A percentile compares a stretch with the other conserved stretches of the same genome.
Evolutionary conservation across 1,139 yeast genomes (phyloP).

Genomic region (Debaryomycetaceae sp.): DNA sequence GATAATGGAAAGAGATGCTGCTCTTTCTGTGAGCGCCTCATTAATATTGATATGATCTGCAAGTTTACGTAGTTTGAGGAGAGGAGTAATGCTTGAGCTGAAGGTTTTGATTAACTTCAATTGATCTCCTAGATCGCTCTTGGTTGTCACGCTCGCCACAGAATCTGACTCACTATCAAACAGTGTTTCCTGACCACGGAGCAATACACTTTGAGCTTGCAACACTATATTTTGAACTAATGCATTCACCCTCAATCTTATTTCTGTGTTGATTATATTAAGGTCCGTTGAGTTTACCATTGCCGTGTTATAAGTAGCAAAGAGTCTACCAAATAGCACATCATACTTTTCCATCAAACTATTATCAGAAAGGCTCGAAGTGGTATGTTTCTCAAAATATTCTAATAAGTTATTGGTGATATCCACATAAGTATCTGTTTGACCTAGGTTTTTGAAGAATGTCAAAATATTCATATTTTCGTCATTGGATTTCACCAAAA

Average conservation of each 20-base stretch:
- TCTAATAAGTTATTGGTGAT: conserved; percentile 23
- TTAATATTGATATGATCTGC: conserved; percentile 25
- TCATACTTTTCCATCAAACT: conserved; percentile 13
- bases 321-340: conserved; percentile 7
- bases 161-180: background rate
- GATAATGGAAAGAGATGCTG: conserved; percentile 7
- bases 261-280: conserved; percentile 17
- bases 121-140: conserved; percentile 14
- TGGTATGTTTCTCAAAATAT: conserved; percentile 20
- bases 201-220: conserved; percentile 15
- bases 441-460: conserved; percentile 23
- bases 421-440: conserved; percentile 22
- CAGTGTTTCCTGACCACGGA: background rate
- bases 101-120: conserved; percentile 13
- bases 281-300: conserved; percentile 2
- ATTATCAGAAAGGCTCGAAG: conserved; percentile 11
- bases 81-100: conserved; percentile 13
- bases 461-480: conserved; percentile 16
- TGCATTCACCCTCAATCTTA: conserved; percentile 23
- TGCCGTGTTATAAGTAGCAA: conserved; percentile 6
- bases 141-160: conserved; percentile 6
- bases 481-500: conserved; percentile 17
- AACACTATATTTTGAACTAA: conserved; percentile 16
- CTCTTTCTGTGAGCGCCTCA: conserved; percentile 5
- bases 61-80: conserved; percentile 24